A percentile compares a stretch with the other conserved stretches of the same genome.
Conservation (phyloP, 2,329 filamentous ascomycete species). For the Thielaviopsis ethacetica region DNA sequence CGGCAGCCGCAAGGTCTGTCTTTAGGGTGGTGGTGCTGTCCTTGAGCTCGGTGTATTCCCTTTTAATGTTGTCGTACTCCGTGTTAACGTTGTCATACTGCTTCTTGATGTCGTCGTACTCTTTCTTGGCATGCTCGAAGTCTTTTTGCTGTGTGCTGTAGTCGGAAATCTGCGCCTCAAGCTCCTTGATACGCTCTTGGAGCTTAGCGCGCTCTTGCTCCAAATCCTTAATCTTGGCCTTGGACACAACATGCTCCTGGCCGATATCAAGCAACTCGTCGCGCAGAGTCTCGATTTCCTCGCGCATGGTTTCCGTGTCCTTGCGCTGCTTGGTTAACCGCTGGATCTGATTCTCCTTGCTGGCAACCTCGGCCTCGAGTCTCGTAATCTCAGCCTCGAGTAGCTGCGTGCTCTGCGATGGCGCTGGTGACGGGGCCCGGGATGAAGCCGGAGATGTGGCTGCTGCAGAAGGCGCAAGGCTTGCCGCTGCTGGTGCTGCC, state of each 20-base stretch:
- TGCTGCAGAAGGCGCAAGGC: slow-evolving; percentile 19
- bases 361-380: slow-evolving; percentile 35
- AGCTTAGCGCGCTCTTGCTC: slow-evolving; percentile 39
- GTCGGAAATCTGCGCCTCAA: slow-evolving; percentile 51
- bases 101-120: slow-evolving; percentile 51
- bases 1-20: slow-evolving; percentile 69
- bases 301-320: slow-evolving; percentile 61
- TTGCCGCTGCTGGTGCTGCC: slow-evolving; percentile 19
- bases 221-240: slow-evolving; percentile 52
- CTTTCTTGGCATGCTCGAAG: slow-evolving; percentile 17
- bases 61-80: slow-evolving; percentile 40
- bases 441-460: slow-evolving; percentile 7
- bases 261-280: slow-evolving; percentile 68
- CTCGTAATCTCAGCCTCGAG: slow-evolving; percentile 33
- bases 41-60: slow-evolving; percentile 52
- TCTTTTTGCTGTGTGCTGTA: not conserved
- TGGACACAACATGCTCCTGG: slow-evolving; percentile 69
- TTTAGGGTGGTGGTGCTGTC: slow-evolving; percentile 53
- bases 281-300: slow-evolving; percentile 72
- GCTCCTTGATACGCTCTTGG: slow-evolving; percentile 32
- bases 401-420: slow-evolving; percentile 13
- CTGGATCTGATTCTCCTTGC: slow-evolving; percentile 59
- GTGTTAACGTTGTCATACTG: slow-evolving; percentile 29
- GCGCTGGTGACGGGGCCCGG: slow-evolving; percentile 1
- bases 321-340: slow-evolving; percentile 51